Base-by-base conservation (phyloP, 2,329 filamentous ascomycete species). In the Epichloe sibirici region DNA sequence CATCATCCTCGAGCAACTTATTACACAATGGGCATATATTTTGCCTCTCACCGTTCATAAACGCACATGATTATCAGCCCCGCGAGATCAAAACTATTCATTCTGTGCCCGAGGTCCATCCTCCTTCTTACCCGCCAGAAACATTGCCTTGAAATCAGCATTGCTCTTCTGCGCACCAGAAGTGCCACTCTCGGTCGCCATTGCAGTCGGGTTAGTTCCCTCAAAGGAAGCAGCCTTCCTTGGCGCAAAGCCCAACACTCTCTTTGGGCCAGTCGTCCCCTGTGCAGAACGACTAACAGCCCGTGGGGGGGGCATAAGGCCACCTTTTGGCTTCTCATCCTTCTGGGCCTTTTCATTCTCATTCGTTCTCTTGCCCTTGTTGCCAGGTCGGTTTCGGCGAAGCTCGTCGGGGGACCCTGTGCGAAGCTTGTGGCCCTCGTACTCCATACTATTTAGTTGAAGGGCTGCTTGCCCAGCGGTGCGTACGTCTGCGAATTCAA, bases 401-500 rank as follows among this genome's bases (percentile, higher is more conserved):
- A 85, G 66, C 54, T 83, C 77, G 13, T 74, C 71, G 23, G 76
- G 63, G 3, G 72, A 70, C 7, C 80, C 82, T 0, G 75, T 79
- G 15, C 73, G 74, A 25, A 86, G 68, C 52, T 70, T 76, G 38
- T 71, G 69, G 3, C 74, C 77, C 46, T 72, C 75, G 45, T 85
- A 75, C 48, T 79, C 74, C 49, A 73, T 62, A 5, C 78, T 78
- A 44, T 81, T 74, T 3, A 86, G 69, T 28, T 72, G 73, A 7
- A 86, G 63, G n/a, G 79, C 74, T 1, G 86, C 86, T 62, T 79
- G 86, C 28, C 90, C 90, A 0, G 86, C 86, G 38, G 82, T 77
- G 2, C 81, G 74, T 2, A 84, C 75, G 49, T 88, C 81, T 2
- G 72, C 72, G 61, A 87, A 96, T 63, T 97, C 93, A 39, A 97